A percentile compares a stretch with the other conserved stretches of the same genome.
These are phyloP conservation scores for Alternaria ethzedia DNA, from an alignment of 2,329 filamentous ascomycete genomes.

Conservation along the genomic window DNA sequence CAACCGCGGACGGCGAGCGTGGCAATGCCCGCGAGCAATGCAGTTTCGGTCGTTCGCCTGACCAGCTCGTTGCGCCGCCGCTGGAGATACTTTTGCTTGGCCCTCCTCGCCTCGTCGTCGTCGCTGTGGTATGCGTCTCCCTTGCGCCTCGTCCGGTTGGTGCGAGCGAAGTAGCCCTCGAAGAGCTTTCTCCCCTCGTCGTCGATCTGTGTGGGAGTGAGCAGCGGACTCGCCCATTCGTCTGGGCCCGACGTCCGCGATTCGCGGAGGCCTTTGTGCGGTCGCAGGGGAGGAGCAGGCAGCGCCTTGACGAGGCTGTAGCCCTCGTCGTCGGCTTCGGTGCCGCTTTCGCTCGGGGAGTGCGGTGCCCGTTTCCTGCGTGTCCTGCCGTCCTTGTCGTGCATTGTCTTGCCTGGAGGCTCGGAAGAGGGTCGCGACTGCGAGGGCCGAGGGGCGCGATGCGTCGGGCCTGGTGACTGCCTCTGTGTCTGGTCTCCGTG, in stretches of 20 bases:
- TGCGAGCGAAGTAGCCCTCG: slow-evolving; percentile 46
- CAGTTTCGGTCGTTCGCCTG: slow-evolving; percentile 65
- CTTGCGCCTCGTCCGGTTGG: slow-evolving; percentile 20
- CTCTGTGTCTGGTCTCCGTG: slow-evolving; percentile 34
- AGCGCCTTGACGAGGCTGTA: slow-evolving; percentile 76
- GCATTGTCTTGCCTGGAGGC: slow-evolving; percentile 26
- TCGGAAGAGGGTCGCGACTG: slow-evolving; percentile 18
- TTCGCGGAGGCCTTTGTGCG: slow-evolving; percentile 79
- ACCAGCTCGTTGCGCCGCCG: slow-evolving; percentile 89
- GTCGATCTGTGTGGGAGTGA: slow-evolving; percentile 57
- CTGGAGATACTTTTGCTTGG: slow-evolving; percentile 75
- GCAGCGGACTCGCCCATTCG: slow-evolving; percentile 46
- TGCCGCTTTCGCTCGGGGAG: slow-evolving; percentile 82
- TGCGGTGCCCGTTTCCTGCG: slow-evolving; percentile 36
- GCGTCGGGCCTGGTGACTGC: slow-evolving; percentile 17
- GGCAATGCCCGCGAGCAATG: slow-evolving; percentile 60
- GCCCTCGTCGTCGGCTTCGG: slow-evolving; percentile 93
- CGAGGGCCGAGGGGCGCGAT: slow-evolving; percentile 6
- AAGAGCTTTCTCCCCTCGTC: slow-evolving; percentile 52
- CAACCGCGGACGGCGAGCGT: slow-evolving; percentile 53
- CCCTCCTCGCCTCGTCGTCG: slow-evolving; percentile 47
- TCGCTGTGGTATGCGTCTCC: slow-evolving; percentile 33
- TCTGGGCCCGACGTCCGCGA: slow-evolving; percentile 46
- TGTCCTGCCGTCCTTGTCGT: slow-evolving; percentile 35
- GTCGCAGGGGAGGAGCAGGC: slow-evolving; percentile 75